Evolutionary conservation across 2,329 filamentous ascomycete species (phyloP).

Genomic region (Hymenoscyphus repandus): DNA sequence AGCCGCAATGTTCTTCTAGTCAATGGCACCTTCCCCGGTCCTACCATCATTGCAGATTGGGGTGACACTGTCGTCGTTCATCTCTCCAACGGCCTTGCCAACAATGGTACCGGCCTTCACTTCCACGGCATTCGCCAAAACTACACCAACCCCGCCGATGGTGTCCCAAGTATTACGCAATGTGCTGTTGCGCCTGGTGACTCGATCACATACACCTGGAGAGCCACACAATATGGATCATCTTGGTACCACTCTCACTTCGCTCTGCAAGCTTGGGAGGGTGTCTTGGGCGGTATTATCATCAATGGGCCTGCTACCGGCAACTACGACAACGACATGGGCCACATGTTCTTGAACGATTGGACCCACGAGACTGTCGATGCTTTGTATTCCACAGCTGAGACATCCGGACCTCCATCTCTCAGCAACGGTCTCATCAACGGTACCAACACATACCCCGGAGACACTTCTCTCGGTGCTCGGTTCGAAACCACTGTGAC

Average conservation of each 20-base stretch:
- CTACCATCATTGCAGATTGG: constrained; percentile 25
- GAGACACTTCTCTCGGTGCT: constrained; percentile 13
- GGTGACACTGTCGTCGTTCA: constrained; percentile 43
- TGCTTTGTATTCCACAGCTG: constrained; percentile 26
- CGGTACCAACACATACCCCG: constrained; percentile 4
- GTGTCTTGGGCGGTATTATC: constrained; percentile 38
- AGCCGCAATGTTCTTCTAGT: constrained; percentile 46
- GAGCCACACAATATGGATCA: constrained; percentile 37
- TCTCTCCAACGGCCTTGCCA: constrained; percentile 56
- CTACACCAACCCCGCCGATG: constrained; percentile 38
- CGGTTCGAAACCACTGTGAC: constrained; percentile 17
- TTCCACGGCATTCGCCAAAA: constrained; percentile 43
- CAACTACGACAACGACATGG: constrained; percentile 57
- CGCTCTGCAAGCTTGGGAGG: constrained; percentile 31
- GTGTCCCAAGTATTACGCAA: constrained; percentile 36
- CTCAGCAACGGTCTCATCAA: constrained; percentile 16
- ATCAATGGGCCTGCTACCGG: constrained; percentile 53
- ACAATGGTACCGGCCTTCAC: constrained; percentile 45
- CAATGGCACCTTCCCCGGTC: constrained; percentile 32
- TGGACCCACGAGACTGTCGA: constrained; percentile 6
- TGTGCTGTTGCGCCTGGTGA: constrained; percentile 54
- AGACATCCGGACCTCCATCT: constrained; percentile 14
- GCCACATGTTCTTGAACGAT: constrained; percentile 32
- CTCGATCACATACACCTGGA: constrained; percentile 21
- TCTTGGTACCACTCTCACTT: constrained; percentile 59